phyloP scores from a whole-genome alignment of 345 rosid genomes.

The Rhizophora apiculata region DNA sequence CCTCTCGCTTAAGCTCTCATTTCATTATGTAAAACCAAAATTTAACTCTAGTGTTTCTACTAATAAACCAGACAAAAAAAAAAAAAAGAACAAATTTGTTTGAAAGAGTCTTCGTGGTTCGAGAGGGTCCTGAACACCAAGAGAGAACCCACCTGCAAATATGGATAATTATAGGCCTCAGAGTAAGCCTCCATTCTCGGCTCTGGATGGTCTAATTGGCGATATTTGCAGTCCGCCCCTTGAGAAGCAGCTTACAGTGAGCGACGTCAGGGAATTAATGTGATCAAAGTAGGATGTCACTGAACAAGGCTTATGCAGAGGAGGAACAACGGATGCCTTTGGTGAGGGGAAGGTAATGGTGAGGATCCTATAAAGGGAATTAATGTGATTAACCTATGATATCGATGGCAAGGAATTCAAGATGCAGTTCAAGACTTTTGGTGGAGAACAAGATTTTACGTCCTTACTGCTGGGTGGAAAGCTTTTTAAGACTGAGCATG shows the following conservation, averaged over 20 bases:
- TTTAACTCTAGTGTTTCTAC: too few species aligned
- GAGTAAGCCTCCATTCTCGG: not conserved
- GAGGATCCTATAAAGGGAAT: not conserved
- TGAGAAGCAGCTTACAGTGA: conserved; percentile 4
- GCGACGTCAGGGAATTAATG: conserved; percentile 1
- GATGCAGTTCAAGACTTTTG: conserved; percentile 11
- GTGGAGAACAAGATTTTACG: not conserved
- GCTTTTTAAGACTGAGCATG: not conserved
- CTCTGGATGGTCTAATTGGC: not conserved
- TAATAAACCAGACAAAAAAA: too few species aligned
- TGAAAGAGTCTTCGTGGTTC: too few species aligned
- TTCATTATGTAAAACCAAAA: too few species aligned
- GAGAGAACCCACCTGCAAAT: too few species aligned
- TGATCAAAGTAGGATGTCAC: too few species aligned
- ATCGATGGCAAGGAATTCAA: not conserved
- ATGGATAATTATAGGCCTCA: not conserved
- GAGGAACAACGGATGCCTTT: not conserved
- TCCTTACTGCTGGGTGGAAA: conserved; percentile 8
- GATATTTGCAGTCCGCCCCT: not conserved
- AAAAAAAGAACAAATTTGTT: too few species aligned
- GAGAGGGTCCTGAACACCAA: too few species aligned
- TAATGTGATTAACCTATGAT: not conserved
- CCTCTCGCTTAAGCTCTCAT: too few species aligned
- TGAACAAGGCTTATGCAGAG: not conserved
- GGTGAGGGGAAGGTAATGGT: not conserved